Evolutionary conservation across 2,329 filamentous ascomycete genomes (phyloP), one percentile per base, ranked within the genome.

Genomic region (Fusarium sambucinum): DNA sequence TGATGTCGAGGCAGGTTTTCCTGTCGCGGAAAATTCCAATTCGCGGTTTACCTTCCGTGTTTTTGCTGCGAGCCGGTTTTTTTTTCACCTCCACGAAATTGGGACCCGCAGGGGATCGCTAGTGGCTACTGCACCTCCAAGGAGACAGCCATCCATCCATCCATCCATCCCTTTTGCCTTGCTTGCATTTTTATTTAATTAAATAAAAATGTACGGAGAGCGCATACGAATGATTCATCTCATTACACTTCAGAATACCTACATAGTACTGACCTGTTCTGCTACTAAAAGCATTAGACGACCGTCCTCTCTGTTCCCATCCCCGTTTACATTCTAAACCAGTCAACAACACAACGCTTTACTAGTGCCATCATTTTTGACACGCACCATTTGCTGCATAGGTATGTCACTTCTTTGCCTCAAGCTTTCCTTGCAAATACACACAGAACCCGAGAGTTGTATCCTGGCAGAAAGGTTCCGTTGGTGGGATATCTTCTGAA

Each of bases 401-500:
- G 53, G 69, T 72, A 69, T 42, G 67, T 72, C 59, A 53, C 51
- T 62, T 62, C 44, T 55, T 58, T 42, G 54, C 27, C 59, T 47
- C 50, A 53, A 60, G 44, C 50, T 41, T 63, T 72, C 67, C 70
- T 56, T 72, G 62, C 50, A 58, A 55, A 40, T 58, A 40, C 55
- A 54, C 56, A 46, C 59, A 54, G 60, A 59, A 61, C 55, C 46
- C 65, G 58, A 64, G 69, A 60, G 60, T 46, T 66, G 55, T 66
- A 61, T 70, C 53, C 61, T 60, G 59, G 56, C 55, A 62, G 27
- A 65, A 45, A 30, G 53, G 38, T 47, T 69, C 54, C 57, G 69
- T 68, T 68, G 66, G 68, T 56, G 62, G 68, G 57, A 60, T 54
- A 55, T 69, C 65, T 63, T 66, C 50, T 64, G 59, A 61, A 65